These are phyloP conservation scores for Lojkania enalia DNA, from an alignment of 2,329 filamentous ascomycete species.

Conservation along the genomic window DNA sequence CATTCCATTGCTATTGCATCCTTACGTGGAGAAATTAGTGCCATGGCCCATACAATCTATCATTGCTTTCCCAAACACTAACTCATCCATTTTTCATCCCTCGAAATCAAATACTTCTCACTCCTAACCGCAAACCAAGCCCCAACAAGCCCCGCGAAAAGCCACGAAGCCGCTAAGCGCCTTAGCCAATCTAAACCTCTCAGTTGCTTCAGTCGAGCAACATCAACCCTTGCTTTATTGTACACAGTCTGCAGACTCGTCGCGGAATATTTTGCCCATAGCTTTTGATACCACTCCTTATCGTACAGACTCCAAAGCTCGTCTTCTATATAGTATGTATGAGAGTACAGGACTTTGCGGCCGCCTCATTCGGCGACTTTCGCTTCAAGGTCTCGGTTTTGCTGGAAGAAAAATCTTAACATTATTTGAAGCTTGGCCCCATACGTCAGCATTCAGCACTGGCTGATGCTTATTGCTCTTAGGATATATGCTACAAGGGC, in stretches of 20 bases:
- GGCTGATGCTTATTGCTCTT: slow-evolving; percentile 11
- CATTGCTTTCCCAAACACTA: no score
- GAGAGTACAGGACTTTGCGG: slow-evolving; percentile 86
- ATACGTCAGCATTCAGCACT: slow-evolving; percentile 58
- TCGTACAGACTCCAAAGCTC: slow-evolving; percentile 70
- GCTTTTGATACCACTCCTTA: slow-evolving; percentile 61
- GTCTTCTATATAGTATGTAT: slow-evolving; percentile 73
- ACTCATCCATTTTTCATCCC: slow-evolving; percentile 3
- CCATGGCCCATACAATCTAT: no score
- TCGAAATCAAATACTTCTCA: slow-evolving; percentile 2
- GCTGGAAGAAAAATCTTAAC: slow-evolving; percentile 60
- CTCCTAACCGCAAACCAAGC: slow-evolving; percentile 3
- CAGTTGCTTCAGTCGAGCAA: not conserved
- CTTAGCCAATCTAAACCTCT: slow-evolving; percentile 1
- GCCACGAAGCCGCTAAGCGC: slow-evolving; percentile 1
- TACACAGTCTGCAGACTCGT: slow-evolving; percentile 65
- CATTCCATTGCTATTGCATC: no score
- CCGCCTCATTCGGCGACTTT: slow-evolving; percentile 70
- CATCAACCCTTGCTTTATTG: slow-evolving; percentile 60
- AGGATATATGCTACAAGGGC: slow-evolving; percentile 7
- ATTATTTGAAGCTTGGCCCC: slow-evolving; percentile 69
- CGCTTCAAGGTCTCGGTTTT: slow-evolving; percentile 70
- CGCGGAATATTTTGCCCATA: slow-evolving; percentile 67
- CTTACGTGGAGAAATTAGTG: no score
- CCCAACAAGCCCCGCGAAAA: slow-evolving; percentile 3